Base-by-base conservation (phyloP, 768 basidiomycete genomes). In the Tremella yokohamensis region DNA sequence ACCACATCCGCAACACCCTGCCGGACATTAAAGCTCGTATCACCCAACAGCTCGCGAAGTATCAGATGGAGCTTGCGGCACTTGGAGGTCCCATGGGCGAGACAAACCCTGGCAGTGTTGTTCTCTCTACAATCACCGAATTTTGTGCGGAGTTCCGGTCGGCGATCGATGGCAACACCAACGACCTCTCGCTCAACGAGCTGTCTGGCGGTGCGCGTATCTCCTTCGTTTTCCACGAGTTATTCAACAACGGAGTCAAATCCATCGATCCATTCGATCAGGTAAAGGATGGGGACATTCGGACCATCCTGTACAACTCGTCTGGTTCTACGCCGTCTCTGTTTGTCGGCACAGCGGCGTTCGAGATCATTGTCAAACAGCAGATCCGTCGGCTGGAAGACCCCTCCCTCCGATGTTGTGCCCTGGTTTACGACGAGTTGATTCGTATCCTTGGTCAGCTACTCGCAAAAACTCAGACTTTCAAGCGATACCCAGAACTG, bases 21-120 rank as follows among this genome's bases (percentile, higher is more conserved):
- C 96, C 96, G 29, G 96, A 99, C 75, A 98, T 98, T 82, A 99
- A 99, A 80, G 83, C 85, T 15, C 86, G 93, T 68, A 98, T 99
- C 74, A 82, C 85, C n/a, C 83, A 87, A 60, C 91, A 97, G 69
- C 82, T 93, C 48, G 83, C 86, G 77, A 94, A 93, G 73, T 97
- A 83, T 81, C 89, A 83, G 57, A 80, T 85, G 1, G 96, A 99
- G 76, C 82, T 99, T 44, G 78, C 80, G 42, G 79, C 84, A 9
- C 85, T 99, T 29, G 96, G 96, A 58, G 96, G 96, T 12, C 80
- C 89, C 12, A 76, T 88, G 73, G 91, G 87, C 25, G 93, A 94
- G 57, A 82, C 80, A 63, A 89, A 86, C 77, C 87, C 89, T 12
- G 88, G 89, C 62, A 92, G 89, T 75, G 83, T 99, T 42, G 92